These are phyloP conservation scores for Aspergillus spinulosporus DNA, from an alignment of 2,329 filamentous ascomycete species.

Conservation along the genomic window DNA sequence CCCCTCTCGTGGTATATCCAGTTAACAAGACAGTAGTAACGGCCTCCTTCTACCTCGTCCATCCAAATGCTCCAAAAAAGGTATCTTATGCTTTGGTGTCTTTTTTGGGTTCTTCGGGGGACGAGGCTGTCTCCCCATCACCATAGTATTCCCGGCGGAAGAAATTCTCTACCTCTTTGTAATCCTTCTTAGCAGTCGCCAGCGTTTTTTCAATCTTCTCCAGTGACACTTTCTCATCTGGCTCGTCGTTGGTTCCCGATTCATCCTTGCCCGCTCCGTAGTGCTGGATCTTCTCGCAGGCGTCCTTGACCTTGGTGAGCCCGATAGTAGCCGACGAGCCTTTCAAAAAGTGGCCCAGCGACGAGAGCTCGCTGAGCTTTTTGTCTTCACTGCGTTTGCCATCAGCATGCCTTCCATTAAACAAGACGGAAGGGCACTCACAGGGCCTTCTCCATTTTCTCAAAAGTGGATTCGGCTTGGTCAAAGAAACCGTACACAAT, in stretches of 20 bases:
- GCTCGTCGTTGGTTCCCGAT: conserved; percentile 66
- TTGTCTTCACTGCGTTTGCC: conserved; percentile 56
- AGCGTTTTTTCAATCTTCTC: conserved; percentile 70
- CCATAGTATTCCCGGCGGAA: conserved; percentile 71
- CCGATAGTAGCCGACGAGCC: conserved; percentile 94
- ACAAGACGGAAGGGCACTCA: conserved; percentile 54
- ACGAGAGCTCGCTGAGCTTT: conserved; percentile 73
- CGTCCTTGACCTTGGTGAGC: conserved; percentile 84
- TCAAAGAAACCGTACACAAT: conserved; percentile 93
- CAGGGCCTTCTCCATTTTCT: conserved; percentile 79
- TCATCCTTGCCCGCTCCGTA: conserved; percentile 81
- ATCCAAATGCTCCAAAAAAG: conserved; percentile 7
- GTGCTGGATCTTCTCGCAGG: conserved; percentile 95
- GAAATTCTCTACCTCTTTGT: conserved; percentile 67
- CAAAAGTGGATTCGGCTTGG: conserved; percentile 83
- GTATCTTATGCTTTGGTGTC: neutral
- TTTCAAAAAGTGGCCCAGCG: conserved; percentile 93
- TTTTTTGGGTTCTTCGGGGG: neutral
- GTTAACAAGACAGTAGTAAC: conserved; percentile 19
- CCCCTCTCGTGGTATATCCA: conserved; percentile 22
- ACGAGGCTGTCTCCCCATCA: conserved; percentile 33
- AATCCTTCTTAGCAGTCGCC: conserved; percentile 71
- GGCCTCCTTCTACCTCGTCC: conserved; percentile 16
- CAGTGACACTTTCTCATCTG: conserved; percentile 68
- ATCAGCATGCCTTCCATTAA: neutral